These are phyloP conservation scores for Suillus ampliporus DNA, from an alignment of 768 basidiomycete species.

Conservation along the genomic window DNA sequence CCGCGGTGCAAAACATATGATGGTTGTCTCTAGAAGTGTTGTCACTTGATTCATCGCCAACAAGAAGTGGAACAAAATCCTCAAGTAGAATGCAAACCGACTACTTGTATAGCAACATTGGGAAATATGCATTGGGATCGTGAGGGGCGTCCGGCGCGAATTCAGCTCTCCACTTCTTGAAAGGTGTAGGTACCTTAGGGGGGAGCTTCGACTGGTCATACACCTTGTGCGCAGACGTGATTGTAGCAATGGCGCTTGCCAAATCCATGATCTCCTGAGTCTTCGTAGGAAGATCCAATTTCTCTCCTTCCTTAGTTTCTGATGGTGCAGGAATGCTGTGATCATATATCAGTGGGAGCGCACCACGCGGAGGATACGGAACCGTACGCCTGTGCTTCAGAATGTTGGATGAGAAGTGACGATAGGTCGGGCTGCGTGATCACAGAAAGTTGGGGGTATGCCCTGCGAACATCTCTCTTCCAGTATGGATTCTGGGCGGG, in stretches of 20 bases:
- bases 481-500: slow-evolving; percentile 91
- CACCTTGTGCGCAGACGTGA: slow-evolving; percentile 59
- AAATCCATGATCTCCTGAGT: slow-evolving; percentile 60
- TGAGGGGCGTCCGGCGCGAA: slow-evolving; percentile 82
- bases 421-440: slow-evolving; percentile 87
- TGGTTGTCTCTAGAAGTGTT: slow-evolving; percentile 42
- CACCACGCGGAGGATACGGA: slow-evolving; percentile 5
- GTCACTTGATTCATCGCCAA: neutral
- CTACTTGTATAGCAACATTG: slow-evolving; percentile 72
- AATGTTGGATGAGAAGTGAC: slow-evolving; percentile 80
- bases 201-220: slow-evolving; percentile 73
- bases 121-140: slow-evolving; percentile 81
- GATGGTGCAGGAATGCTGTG: slow-evolving; percentile 60
- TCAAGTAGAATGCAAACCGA: neutral
- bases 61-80: slow-evolving; percentile 8
- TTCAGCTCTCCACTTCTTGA: slow-evolving; percentile 77
- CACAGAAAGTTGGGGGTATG: slow-evolving; percentile 90
- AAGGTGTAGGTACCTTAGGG: slow-evolving; percentile 69
- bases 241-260: slow-evolving; percentile 71
- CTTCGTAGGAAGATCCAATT: slow-evolving; percentile 51
- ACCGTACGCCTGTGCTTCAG: slow-evolving; percentile 66
- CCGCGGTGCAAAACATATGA: slow-evolving; percentile 39
- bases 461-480: slow-evolving; percentile 93
- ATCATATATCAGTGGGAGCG: slow-evolving; percentile 16
- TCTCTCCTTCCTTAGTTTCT: slow-evolving; percentile 41